Evolutionary conservation across 2,329 filamentous ascomycete genomes (phyloP), one percentile per base, ranked within the genome.

Genomic region (Hymenoscyphus infarciens): DNA sequence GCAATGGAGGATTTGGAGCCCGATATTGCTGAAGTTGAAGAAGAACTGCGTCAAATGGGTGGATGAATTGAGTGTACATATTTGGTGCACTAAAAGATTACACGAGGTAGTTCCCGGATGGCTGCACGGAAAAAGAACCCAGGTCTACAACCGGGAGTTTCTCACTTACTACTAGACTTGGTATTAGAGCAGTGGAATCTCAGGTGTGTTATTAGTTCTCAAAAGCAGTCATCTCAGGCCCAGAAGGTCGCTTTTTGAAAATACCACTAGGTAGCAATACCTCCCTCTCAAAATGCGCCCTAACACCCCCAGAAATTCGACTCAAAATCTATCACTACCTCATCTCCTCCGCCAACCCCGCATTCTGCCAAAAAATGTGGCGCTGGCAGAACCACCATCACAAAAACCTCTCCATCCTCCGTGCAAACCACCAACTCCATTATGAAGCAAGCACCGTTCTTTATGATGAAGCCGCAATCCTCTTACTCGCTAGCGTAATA

Each of bases 361-460:
- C 25, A 55, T 55, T 55, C n/a, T 31, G n/a, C 15, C 53, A 33
- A n/a, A 31, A 29, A 31, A n/a, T 15, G 53, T 55, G 53, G 53
- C n/a, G 13, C 22, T 55, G 53, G 53, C n/a, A 55, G 7, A 29
- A n/a, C 25, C 53, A 4, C n/a, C 25, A 31, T 5, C 27, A 31
- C 1, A 55, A 55, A 55, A n/a, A n/a, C 27, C 27, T 55, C 11
- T 22, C 53, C 27, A 55, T 55, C n/a, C 53, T 55, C 53, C 45
- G 45, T 52, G 22, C 53, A 16, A 55, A 55, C 25, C 53, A 19
- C 6, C 53, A 55, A 55, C n/a, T 55, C 53, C 10, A 31, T 6
- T 27, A 55, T 4, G 53, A 55, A 33, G 25, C 53, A 29, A 55
- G 16, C 3, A 19, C 13, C 22, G 13, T 55, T 27, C 53, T 55